These are phyloP conservation scores for Daldinia sp. DNA, from an alignment of 2,329 filamentous ascomycete genomes.

Conservation along the genomic window DNA sequence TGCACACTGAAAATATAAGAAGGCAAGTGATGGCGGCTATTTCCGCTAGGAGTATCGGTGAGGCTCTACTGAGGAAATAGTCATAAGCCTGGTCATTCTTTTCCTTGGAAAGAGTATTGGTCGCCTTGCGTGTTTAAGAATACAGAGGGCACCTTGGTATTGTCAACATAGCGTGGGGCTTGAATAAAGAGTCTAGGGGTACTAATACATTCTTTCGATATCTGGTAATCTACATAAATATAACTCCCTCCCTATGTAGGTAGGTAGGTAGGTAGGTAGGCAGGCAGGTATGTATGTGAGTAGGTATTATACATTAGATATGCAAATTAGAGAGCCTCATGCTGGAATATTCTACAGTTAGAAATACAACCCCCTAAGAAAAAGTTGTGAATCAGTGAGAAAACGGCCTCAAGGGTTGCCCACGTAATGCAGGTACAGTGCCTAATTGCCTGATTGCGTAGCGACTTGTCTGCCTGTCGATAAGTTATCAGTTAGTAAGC, in stretches of 20 bases:
- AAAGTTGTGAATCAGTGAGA: not conserved
- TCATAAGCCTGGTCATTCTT: not conserved
- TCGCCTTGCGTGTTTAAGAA: not conserved
- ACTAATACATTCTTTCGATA: no score
- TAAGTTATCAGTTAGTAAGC: slow-evolving; percentile 40
- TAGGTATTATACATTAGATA: no score
- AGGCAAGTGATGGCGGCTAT: not conserved
- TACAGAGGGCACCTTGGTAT: not conserved
- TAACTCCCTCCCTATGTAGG: no score
- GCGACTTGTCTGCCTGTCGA: slow-evolving; percentile 41
- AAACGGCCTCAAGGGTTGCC: not conserved
- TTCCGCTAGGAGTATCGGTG: not conserved
- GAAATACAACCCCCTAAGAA: not conserved
- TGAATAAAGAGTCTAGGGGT: no score
- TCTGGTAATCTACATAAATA: no score
- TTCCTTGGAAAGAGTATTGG: not conserved
- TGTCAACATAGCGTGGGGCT: no score
- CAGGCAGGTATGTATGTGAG: no score
- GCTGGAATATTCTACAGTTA: not conserved
- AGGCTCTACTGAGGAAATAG: not conserved
- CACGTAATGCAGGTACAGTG: slow-evolving; percentile 38
- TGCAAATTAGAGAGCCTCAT: not conserved
- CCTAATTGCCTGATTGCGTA: slow-evolving; percentile 40
- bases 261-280: no score
- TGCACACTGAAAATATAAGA: not conserved